These are phyloP conservation scores for Rhodotorula sp. DNA, from an alignment of 1,284 basidiomycete species.

Conservation along the genomic window DNA sequence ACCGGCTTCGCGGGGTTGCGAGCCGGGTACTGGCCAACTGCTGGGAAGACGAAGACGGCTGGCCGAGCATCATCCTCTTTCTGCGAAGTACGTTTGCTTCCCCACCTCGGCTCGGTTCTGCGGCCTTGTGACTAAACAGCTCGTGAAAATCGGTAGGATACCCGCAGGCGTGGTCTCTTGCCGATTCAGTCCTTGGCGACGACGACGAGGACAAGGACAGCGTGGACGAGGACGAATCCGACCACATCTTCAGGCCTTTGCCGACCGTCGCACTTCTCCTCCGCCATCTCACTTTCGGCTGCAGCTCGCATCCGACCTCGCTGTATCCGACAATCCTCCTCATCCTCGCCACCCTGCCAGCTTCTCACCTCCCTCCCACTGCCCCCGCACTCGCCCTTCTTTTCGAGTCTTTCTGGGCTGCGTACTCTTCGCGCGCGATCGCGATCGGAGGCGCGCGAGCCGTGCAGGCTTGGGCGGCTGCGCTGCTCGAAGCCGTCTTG, in stretches of 20 bases:
- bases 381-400: slow-evolving; percentile 54
- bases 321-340: slow-evolving; percentile 75
- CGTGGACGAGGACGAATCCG: neutral
- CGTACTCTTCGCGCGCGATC: slow-evolving; percentile 64
- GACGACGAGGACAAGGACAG: slow-evolving; percentile 17
- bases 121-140: neutral
- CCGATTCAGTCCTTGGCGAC: slow-evolving; percentile 13
- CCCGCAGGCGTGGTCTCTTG: slow-evolving; percentile 46
- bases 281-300: slow-evolving; percentile 69
- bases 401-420: slow-evolving; percentile 72
- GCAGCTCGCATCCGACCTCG: slow-evolving; percentile 67
- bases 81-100: slow-evolving; percentile 19
- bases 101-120: neutral
- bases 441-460: slow-evolving; percentile 40
- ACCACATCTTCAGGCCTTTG: slow-evolving; percentile 19
- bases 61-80: slow-evolving; percentile 36
- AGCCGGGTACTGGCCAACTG: slow-evolving; percentile 29
- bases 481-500: slow-evolving; percentile 66
- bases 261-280: slow-evolving; percentile 55
- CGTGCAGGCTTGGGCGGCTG: slow-evolving; percentile 62
- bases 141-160: slow-evolving; percentile 9
- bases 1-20: slow-evolving; percentile 12
- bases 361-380: slow-evolving; percentile 49
- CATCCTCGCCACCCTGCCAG: slow-evolving; percentile 73
- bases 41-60: slow-evolving; percentile 38